These are phyloP conservation scores for Erysimum pusillum DNA, from an alignment of 441 rosid species.

Conservation along the genomic window DNA sequence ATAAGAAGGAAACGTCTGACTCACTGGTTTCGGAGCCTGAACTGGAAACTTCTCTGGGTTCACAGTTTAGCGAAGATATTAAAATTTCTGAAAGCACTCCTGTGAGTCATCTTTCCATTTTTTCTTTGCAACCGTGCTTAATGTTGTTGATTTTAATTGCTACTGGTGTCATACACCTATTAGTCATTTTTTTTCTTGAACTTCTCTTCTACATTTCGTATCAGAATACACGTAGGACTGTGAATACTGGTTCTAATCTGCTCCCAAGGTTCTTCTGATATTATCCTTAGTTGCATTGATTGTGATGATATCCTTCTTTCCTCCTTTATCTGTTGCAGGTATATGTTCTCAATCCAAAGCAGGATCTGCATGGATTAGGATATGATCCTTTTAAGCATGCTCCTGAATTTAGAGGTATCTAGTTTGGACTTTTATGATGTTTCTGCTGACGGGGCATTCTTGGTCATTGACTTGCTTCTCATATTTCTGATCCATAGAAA, in stretches of 20 bases:
- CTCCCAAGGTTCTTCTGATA: slow-evolving; percentile 5
- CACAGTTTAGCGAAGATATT: slow-evolving; percentile 53
- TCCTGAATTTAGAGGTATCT: slow-evolving; percentile 94
- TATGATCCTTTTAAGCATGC: slow-evolving; percentile 96
- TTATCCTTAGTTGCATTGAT: slow-evolving; percentile 12
- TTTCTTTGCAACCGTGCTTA: slow-evolving; percentile 30
- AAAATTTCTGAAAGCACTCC: slow-evolving; percentile 69
- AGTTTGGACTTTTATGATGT: slow-evolving; percentile 41
- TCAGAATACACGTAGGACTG: slow-evolving; percentile 17
- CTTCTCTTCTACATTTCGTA: slow-evolving; percentile 4
- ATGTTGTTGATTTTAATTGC: slow-evolving; percentile 14
- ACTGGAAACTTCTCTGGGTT: slow-evolving; percentile 51
- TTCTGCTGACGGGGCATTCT: slow-evolving; percentile 30
- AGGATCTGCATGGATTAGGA: slow-evolving; percentile 89
- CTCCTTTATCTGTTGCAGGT: slow-evolving; percentile 58
- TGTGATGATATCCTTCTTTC: slow-evolving; percentile 17
- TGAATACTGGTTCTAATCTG: slow-evolving; percentile 12
- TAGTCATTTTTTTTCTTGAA: background rate
- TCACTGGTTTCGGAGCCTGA: slow-evolving; percentile 55
- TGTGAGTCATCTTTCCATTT: slow-evolving; percentile 62
- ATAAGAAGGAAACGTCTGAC: slow-evolving; percentile 46
- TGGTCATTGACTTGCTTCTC: slow-evolving; percentile 36
- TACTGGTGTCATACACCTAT: slow-evolving; percentile 10
- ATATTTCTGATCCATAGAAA: slow-evolving; percentile 58
- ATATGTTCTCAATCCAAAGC: slow-evolving; percentile 81